Evolutionary conservation across 306 rosid species (phyloP).

Genomic region (Myrica gale): DNA sequence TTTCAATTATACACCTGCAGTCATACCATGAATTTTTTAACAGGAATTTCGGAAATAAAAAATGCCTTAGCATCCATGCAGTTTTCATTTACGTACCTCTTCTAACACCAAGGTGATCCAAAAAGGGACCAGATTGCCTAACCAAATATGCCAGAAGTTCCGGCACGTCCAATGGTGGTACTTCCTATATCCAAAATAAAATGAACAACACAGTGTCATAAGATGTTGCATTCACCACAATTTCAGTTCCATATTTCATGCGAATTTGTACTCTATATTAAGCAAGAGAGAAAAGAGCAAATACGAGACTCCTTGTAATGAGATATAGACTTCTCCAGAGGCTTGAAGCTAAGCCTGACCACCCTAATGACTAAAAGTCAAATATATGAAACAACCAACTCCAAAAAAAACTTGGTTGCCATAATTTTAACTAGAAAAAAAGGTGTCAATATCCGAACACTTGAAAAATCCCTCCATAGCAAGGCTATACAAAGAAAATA

Average conservation of each 20-base stretch:
- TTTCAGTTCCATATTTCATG: background rate
- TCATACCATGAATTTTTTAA: too few species aligned
- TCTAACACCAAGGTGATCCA: slow-evolving; percentile 90
- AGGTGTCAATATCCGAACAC: too few species aligned
- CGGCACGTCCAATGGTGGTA: slow-evolving; percentile 81
- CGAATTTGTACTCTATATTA: background rate
- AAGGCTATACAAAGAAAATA: slow-evolving; percentile 18
- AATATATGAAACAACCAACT: background rate
- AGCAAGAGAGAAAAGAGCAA: background rate
- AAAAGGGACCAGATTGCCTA: slow-evolving; percentile 79
- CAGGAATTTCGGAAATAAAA: background rate
- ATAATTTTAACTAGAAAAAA: background rate
- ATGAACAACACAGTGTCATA: slow-evolving; percentile 20
- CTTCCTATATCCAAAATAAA: slow-evolving; percentile 54
- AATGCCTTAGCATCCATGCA: background rate
- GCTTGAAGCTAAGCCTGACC: background rate
- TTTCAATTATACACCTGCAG: background rate
- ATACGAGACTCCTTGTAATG: background rate
- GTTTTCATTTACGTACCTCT: slow-evolving; percentile 45
- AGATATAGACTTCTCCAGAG: background rate
- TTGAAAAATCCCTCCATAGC: slow-evolving; percentile 17
- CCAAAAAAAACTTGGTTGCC: background rate
- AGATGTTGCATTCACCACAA: background rate
- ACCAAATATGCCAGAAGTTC: slow-evolving; percentile 95
- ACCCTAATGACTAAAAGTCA: background rate